Evolutionary conservation across 192 early-diverging fungal genomes (phyloP).

Genomic region (Coemansia aciculifera): DNA sequence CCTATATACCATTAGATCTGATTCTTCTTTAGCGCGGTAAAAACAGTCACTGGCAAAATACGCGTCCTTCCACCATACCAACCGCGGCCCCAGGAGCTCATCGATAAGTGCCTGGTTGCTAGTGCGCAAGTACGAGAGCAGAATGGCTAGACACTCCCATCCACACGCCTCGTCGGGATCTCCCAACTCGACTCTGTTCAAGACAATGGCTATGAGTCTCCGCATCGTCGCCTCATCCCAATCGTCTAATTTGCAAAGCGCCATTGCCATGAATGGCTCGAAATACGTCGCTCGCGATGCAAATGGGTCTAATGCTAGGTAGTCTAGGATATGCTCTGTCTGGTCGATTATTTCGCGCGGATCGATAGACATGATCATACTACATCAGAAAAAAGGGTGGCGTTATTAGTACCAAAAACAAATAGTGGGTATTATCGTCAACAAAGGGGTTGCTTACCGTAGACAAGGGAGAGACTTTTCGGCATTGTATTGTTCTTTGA

Average conservation of each 20-base stretch:
- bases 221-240: background rate
- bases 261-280: slow-evolving; percentile 10
- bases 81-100: slow-evolving; percentile 16
- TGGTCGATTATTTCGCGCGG: slow-evolving; percentile 8
- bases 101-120: slow-evolving; percentile 8
- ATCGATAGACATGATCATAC: slow-evolving; percentile 40
- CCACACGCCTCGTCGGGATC: slow-evolving; percentile 10
- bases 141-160: slow-evolving; percentile 27
- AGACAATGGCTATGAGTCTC: slow-evolving; percentile 17
- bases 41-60: slow-evolving; percentile 23
- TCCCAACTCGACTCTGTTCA: slow-evolving; percentile 40
- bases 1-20: slow-evolving; percentile 14
- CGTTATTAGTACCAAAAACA: background rate
- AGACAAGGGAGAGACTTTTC: slow-evolving; percentile 17
- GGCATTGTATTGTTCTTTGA: slow-evolving; percentile 8
- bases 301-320: slow-evolving; percentile 39
- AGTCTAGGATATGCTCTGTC: slow-evolving; percentile 26
- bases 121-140: background rate
- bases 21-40: background rate
- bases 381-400: background rate
- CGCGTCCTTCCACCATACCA: slow-evolving; percentile 29
- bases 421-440: background rate
- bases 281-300: slow-evolving; percentile 18
- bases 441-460: slow-evolving; percentile 16
- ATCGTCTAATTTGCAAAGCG: background rate